Evolutionary conservation across 306 rosid species (phyloP), one percentile per base, ranked within the genome.

Genomic region (Malus domestica): DNA sequence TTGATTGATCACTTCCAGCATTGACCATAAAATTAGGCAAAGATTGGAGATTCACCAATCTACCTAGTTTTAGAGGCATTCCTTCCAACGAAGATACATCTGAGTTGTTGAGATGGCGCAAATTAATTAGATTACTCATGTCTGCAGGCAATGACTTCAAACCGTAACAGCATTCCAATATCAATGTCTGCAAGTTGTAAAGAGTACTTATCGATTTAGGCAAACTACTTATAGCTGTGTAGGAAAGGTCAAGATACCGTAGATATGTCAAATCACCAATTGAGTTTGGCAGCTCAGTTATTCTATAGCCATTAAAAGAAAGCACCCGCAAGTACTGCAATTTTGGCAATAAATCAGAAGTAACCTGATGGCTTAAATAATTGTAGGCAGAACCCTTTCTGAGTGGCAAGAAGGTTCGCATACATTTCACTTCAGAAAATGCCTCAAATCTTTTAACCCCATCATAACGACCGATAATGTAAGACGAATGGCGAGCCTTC

Each of bases 401-500:
- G 9, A 33, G 23, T 54, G 55, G 68, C 2, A 42, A 0, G 19
- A 68, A 68, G 1, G 80, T 19, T 1, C 74, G 61, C 64, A 68
- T 3, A 68, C 1, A 46, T 8, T 57, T 29, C 30, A 33, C 68
- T 68, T 42, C 5, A 2, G 7, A 44, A 1, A 6, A 59, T 0
- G 12, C 68, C 29, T 82, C 55, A 67, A 74, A 80, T 9, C 18
- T 46, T 6, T 25, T 42, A 8, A 1, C 6, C 42, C 6, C 7
- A 10, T 70, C 68, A 61, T 1, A 19, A 0, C 0, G 0, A 6
- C 15, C 0, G 3, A 18, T 12, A 0, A 15, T 0, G 25, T 59
- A 74, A 2, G 85, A 73, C 3, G 83, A n/a, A 40, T 81, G 81
- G 2, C 76, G 74, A 0, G 71, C 23, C 35, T 55, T 81, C 0